Conservation (phyloP, 1,139 yeast species). For the Candida freyschussii region DNA sequence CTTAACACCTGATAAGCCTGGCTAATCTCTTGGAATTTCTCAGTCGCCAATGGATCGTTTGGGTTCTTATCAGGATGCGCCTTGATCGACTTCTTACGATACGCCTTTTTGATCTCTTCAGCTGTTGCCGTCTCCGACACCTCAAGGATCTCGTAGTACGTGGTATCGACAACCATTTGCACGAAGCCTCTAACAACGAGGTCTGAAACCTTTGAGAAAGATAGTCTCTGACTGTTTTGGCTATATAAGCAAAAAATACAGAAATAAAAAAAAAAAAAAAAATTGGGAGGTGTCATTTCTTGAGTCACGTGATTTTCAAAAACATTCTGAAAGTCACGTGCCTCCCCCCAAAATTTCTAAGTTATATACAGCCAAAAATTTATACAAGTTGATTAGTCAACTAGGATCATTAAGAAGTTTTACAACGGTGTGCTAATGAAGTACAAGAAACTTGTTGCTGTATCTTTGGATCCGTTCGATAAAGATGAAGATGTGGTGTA, state of each 20-base stretch:
- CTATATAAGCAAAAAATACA: too few relatives aligned
- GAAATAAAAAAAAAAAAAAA: too few relatives aligned
- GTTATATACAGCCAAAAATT: too few relatives aligned
- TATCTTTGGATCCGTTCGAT: slow-evolving; percentile 11
- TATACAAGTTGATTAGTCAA: too few relatives aligned
- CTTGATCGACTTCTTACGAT: slow-evolving; percentile 76
- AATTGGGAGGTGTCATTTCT: too few relatives aligned
- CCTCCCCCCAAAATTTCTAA: too few relatives aligned
- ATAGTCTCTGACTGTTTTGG: too few relatives aligned
- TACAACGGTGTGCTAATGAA: slow-evolving; percentile 3
- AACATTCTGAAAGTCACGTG: too few relatives aligned
- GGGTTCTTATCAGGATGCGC: slow-evolving; percentile 96
- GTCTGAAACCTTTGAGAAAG: not conserved
- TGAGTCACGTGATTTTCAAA: too few relatives aligned
- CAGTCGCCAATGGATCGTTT: slow-evolving; percentile 68
- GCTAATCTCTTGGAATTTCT: slow-evolving; percentile 45
- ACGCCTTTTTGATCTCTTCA: slow-evolving; percentile 84
- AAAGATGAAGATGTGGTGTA: slow-evolving; percentile 7
- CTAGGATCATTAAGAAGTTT: too few relatives aligned
- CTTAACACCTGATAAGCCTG: slow-evolving; percentile 84
- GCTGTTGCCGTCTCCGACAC: slow-evolving; percentile 64
- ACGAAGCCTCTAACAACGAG: too few relatives aligned
- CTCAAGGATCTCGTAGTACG: slow-evolving; percentile 75
- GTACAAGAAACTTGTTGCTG: slow-evolving; percentile 9
- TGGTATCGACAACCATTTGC: slow-evolving; percentile 88